A percentile compares a stretch with the other conserved stretches of the same genome.
phyloP scores from a whole-genome alignment of 768 basidiomycete genomes.

The Dendrothele bispora region DNA sequence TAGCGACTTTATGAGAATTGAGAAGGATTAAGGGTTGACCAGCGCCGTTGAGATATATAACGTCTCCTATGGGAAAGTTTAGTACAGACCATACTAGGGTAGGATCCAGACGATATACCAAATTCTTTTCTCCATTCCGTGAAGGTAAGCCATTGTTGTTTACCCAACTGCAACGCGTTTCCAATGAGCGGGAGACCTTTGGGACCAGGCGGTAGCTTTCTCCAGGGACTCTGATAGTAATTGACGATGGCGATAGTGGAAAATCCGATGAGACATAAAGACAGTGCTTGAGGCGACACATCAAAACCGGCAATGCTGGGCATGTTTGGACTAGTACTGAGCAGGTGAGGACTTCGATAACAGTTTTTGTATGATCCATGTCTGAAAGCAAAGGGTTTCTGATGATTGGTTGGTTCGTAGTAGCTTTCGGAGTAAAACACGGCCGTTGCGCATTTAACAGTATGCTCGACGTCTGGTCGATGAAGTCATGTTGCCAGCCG shows the following conservation, averaged over 20 bases:
- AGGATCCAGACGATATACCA: conserved; percentile 11
- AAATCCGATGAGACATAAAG: neutral
- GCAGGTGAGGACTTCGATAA: no score
- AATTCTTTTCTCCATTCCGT: conserved; percentile 13
- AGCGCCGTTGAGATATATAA: neutral
- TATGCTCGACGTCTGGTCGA: no score
- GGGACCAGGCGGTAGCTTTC: conserved; percentile 19
- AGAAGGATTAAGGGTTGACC: neutral
- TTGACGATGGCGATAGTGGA: neutral
- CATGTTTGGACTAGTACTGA: no score
- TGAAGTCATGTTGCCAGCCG: no score
- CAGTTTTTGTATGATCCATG: no score
- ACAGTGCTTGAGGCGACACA: no score
- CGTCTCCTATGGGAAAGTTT: neutral
- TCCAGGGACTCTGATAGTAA: neutral
- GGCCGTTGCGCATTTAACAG: no score
- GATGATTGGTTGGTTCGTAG: no score
- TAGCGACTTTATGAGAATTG: conserved; percentile 1
- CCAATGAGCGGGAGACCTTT: conserved; percentile 20
- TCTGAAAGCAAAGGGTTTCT: no score
- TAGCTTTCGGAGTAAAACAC: no score
- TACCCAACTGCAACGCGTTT: conserved; percentile 17
- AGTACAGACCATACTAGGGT: neutral
- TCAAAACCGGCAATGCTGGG: no score
- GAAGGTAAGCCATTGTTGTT: conserved; percentile 12